A percentile compares a stretch with the other conserved stretches of the same genome.
Evolutionary conservation across 1,284 basidiomycete species (phyloP).

Genomic region (Bjerkandera adusta): DNA sequence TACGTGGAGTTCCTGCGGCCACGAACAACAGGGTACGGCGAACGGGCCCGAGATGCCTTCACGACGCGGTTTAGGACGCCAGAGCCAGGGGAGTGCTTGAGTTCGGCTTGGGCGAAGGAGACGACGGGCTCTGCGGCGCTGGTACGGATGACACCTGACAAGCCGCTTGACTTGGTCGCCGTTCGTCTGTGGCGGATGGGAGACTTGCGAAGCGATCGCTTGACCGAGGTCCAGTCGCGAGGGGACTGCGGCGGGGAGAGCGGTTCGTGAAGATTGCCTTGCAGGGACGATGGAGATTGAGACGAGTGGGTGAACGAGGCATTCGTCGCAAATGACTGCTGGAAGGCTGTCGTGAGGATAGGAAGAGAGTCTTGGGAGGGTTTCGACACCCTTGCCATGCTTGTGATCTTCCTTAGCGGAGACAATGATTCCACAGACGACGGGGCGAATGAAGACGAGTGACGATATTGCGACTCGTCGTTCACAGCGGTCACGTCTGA

Average conservation of each 20-base stretch:
- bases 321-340: slow-evolving; percentile 17
- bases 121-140: slow-evolving; percentile 20
- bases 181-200: slow-evolving; percentile 7
- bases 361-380: slow-evolving; percentile 1
- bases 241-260: slow-evolving; percentile 10
- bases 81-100: slow-evolving; percentile 10
- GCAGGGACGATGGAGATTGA: slow-evolving; percentile 4
- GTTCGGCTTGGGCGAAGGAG: slow-evolving; percentile 20
- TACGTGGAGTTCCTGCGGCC: slow-evolving; percentile 14
- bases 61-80: slow-evolving; percentile 8
- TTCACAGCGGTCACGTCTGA: background rate
- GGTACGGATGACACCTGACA: slow-evolving; percentile 12
- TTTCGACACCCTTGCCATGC: background rate
- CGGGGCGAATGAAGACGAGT: slow-evolving; percentile 5
- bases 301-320: slow-evolving; percentile 10
- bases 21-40: slow-evolving; percentile 19
- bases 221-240: slow-evolving; percentile 2
- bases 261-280: slow-evolving; percentile 2
- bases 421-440: slow-evolving; percentile 5
- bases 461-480: background rate
- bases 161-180: slow-evolving; percentile 3
- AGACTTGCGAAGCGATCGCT: slow-evolving; percentile 1
- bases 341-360: slow-evolving; percentile 18
- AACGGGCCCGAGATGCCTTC: slow-evolving; percentile 13
- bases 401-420: background rate